Base-by-base conservation (phyloP, 2,329 filamentous ascomycete species). In the Aphanoascus verrucosus region DNA sequence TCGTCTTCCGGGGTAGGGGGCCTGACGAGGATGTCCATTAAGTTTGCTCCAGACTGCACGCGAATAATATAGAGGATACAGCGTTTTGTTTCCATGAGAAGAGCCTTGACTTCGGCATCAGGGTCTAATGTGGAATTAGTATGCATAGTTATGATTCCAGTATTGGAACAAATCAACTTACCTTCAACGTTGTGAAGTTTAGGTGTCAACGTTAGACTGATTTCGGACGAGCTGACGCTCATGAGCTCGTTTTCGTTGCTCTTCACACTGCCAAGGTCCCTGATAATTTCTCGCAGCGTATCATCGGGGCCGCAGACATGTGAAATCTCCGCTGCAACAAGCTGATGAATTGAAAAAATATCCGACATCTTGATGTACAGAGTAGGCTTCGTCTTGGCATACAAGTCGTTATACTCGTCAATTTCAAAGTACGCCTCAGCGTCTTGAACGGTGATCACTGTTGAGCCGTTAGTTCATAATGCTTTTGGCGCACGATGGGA, bases 351-450 rank as follows among this genome's bases (percentile, higher is more conserved):
- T 47, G 91, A 87, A 67, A 98, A 97, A 54, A 98, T 90, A 67
- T 98, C 93, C 14, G 86, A 81, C 81, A 98, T 91, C 73, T 98
- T 98, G 75, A 98, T 95, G 74, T 97, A 98, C n/a, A 98, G 77
- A 0, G 91, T 97, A 5, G 93, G 93, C 70, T 95, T 95, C 59
- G 89, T 93, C 68, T 94, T 90, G 54, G 91, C 87, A 66, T 97
- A 97, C 5, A 98, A 78, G 65, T 98, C 93, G 66, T 96, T 97
- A 79, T 93, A 98, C 67, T 97, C 93, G 66, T 98, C 93, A 66
- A 98, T 96, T 68, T 97, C 90, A 65, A 97, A 98, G 20, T 93
- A 93, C 50, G 82, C 79, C 69, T 98, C 93, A 0, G 88, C 87
- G 62, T 93, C 85, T 12, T 86, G 83, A 11, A 97, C 86, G 11